Base-by-base conservation (phyloP, 2,329 filamentous ascomycete species). In the Claviceps purpurea region DNA sequence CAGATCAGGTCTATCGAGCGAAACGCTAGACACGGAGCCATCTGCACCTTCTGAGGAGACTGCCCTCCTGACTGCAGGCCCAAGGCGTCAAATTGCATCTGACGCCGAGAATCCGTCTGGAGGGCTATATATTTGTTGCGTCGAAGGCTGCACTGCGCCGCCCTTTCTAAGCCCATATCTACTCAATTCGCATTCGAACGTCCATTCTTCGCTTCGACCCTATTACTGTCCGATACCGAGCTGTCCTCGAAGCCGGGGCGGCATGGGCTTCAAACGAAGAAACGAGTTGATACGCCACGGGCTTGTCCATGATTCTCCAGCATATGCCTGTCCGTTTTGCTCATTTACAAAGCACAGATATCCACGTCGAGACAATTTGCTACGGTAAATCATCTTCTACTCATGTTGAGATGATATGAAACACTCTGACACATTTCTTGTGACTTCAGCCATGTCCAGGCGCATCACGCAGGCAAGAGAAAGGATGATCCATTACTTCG, bases 301-400 rank as follows among this genome's bases (percentile, higher is more conserved):
- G 1, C 77, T 97, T 3, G 93, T 97, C 4, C 93, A 98, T 63
- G 85, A 89, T 58, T 95, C 89, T 7, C 93, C 93, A 1, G 91
- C 91, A 55, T 98, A 97, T 62, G 83, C 95, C 34, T 98, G 93
- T 66, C 93, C 93, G 0, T 97, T 96, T 64, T 98, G 93, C 66
- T 87, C 89, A 1, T 89, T 95, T 62, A 78, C 89, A 58, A 89
- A 96, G 65, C 91, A 96, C 67, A 90, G 86, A 64, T 97, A 97
- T 65, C 93, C 93, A 5, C 77, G 93, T 59, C 93, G 93, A 38
- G 93, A 98, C 66, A 97, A 97, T 73, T 72, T 98, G 52, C 91
- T 96, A 72, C 82, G 91, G 88, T 94, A 74, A 58, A 77, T 65
- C 49, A 44, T 14, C 20, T 43, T 30, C n/a, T 18, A 4, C 22